phyloP scores from a whole-genome alignment of 2,329 filamentous ascomycete genomes.

The Cephalotrichum gorgonifer region DNA sequence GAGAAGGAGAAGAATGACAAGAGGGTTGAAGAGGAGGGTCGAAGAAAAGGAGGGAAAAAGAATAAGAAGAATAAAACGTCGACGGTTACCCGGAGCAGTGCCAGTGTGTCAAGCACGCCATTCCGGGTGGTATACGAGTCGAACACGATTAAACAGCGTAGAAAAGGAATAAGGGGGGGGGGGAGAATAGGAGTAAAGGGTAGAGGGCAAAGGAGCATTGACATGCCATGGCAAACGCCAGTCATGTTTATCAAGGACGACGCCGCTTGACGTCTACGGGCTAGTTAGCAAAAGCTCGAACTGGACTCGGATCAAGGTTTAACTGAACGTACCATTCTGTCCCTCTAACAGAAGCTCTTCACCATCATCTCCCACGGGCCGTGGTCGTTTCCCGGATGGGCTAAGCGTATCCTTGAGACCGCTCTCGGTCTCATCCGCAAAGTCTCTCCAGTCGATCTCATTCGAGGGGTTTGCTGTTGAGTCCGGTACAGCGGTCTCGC shows the following conservation, averaged over 20 bases:
- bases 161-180: neutral
- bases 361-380: conserved; percentile 12
- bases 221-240: neutral
- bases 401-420: conserved; percentile 1
- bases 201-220: neutral
- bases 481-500: neutral
- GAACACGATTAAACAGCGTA: neutral
- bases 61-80: too few relatives aligned
- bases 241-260: conserved; percentile 10
- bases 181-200: neutral
- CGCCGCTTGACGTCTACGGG: conserved; percentile 15
- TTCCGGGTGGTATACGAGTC: neutral
- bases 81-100: neutral
- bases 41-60: neutral
- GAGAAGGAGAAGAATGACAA: too few relatives aligned
- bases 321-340: conserved; percentile 12
- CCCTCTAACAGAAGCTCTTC: conserved; percentile 11
- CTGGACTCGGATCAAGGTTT: neutral
- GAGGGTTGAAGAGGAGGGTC: neutral
- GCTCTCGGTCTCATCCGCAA: conserved; percentile 8
- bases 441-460: conserved; percentile 17
- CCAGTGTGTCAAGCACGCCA: neutral
- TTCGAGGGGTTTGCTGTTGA: conserved; percentile 4
- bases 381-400: conserved; percentile 11
- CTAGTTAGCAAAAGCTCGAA: conserved; percentile 6